phyloP scores from a whole-genome alignment of 129 eudicot species.

The Heracleum sosnowskyi region DNA sequence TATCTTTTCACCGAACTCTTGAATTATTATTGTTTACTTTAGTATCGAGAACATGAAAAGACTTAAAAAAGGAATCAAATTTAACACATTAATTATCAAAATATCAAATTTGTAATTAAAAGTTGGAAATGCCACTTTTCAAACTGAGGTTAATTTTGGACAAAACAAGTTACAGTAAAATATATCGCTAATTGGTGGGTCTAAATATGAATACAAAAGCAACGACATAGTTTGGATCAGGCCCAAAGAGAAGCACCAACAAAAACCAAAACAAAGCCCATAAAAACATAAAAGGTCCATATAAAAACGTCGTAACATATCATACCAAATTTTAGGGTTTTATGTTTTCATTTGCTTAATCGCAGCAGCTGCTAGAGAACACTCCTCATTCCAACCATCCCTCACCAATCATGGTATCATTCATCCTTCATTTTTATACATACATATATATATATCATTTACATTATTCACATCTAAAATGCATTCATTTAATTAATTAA shows the following conservation, averaged over 20 bases:
- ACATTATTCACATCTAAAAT: not conserved
- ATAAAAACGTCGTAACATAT: not conserved
- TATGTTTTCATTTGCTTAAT: constrained; percentile 1
- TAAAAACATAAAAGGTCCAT: not conserved
- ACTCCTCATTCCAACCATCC: constrained; percentile 1
- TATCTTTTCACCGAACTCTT: too few relatives aligned
- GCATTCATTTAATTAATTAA: not conserved
- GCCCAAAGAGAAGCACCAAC: not conserved
- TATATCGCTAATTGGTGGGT: not conserved
- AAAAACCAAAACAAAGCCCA: constrained; percentile 2
- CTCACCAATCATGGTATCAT: constrained; percentile 49
- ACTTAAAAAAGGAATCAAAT: too few relatives aligned
- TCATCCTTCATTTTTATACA: not conserved
- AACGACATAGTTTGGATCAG: not conserved
- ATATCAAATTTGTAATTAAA: too few relatives aligned
- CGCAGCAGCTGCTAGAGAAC: not conserved
- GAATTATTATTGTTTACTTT: too few relatives aligned
- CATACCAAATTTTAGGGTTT: not conserved
- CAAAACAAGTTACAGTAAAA: too few relatives aligned
- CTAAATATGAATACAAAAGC: too few relatives aligned
- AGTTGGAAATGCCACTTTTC: too few relatives aligned
- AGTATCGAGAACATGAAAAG: too few relatives aligned
- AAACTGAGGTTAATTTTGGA: too few relatives aligned
- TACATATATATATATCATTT: not conserved
- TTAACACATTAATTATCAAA: too few relatives aligned